Conservation (phyloP, 306 rosid species). For the Cercis canadensis region DNA sequence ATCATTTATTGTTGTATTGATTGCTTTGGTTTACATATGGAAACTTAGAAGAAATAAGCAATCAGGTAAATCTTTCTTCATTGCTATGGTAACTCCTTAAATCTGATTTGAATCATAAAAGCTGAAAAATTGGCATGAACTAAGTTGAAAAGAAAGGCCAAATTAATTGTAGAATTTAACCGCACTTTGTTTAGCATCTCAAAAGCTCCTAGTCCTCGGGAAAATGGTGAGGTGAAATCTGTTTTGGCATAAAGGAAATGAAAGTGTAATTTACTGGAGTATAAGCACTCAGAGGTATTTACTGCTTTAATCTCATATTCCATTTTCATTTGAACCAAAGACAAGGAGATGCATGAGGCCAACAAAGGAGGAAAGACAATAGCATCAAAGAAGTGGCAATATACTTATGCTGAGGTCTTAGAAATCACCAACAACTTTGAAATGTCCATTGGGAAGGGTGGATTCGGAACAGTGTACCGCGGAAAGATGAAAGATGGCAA, state of each 20-base stretch:
- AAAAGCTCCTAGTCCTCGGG: background rate
- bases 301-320: background rate
- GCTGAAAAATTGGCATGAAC: slow-evolving; percentile 7
- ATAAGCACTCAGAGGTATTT: background rate
- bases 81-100: slow-evolving; percentile 12
- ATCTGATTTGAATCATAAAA: slow-evolving; percentile 8
- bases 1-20: slow-evolving; percentile 44
- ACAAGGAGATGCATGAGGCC: slow-evolving; percentile 32
- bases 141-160: background rate
- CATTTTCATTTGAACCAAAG: slow-evolving; percentile 30
- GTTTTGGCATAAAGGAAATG: background rate
- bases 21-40: slow-evolving; percentile 41
- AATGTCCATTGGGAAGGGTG: slow-evolving; percentile 63
- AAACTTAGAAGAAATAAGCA: slow-evolving; percentile 45
- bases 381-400: slow-evolving; percentile 64
- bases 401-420: slow-evolving; percentile 51
- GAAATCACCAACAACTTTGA: slow-evolving; percentile 62
- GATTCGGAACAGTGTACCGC: slow-evolving; percentile 64
- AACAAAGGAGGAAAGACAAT: slow-evolving; percentile 44
- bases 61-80: slow-evolving; percentile 48
- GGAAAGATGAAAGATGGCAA: slow-evolving; percentile 64
- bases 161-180: background rate
- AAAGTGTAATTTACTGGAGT: background rate
- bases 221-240: background rate
- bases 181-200: background rate